Conservation (phyloP, 2,329 filamentous ascomycete species). For the Colletotrichum paranaense region DNA sequence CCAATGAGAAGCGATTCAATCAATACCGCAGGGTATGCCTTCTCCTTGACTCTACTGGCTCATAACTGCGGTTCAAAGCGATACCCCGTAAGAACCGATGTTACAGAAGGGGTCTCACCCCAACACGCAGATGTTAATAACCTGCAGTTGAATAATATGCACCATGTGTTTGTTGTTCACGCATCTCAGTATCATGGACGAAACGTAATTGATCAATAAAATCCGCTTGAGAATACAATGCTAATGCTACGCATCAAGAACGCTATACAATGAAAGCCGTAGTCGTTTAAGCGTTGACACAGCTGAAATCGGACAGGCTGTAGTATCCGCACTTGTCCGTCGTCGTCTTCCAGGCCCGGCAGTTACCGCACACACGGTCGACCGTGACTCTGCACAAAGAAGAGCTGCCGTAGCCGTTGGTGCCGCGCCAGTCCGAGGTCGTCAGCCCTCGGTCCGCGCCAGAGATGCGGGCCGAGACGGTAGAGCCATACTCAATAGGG, state of each 20-base stretch:
- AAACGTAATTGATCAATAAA: not conserved
- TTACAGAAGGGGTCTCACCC: no score
- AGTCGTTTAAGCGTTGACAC: not conserved
- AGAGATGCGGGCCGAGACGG: conserved; percentile 15
- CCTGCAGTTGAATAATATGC: no score
- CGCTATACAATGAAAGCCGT: not conserved
- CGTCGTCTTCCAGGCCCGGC: conserved; percentile 8
- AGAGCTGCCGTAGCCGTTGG: not conserved
- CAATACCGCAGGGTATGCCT: no score
- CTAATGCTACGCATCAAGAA: not conserved
- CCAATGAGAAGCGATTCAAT: no score
- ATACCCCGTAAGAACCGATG: no score
- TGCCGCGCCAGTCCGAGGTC: conserved; percentile 7
- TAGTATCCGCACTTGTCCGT: conserved; percentile 15
- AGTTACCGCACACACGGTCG: conserved; percentile 8
- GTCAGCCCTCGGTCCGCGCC: conserved; percentile 7
- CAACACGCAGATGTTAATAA: no score
- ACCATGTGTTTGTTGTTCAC: no score
- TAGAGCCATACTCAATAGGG: not conserved
- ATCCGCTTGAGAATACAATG: not conserved
- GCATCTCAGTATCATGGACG: no score
- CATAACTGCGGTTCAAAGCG: no score
- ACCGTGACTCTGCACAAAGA: conserved; percentile 19
- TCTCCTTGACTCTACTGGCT: no score
- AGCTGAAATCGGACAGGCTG: not conserved